These are phyloP conservation scores for Zancudomyces culisetae DNA, from an alignment of 371 early-diverging fungal genomes.

Conservation along the genomic window DNA sequence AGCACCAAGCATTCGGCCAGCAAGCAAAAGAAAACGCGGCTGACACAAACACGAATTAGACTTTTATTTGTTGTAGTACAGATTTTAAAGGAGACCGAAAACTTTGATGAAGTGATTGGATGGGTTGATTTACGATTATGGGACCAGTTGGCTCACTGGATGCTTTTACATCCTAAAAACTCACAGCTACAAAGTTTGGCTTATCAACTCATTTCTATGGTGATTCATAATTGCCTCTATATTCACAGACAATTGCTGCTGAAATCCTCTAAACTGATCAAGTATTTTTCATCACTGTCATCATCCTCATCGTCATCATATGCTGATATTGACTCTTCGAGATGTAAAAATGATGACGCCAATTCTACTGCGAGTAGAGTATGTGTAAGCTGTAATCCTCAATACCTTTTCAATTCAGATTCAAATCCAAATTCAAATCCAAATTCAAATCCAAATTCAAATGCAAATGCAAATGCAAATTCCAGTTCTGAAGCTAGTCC, in stretches of 20 bases:
- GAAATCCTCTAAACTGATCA: not conserved
- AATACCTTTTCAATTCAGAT: slow-evolving; percentile 17
- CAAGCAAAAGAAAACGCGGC: slow-evolving; percentile 10
- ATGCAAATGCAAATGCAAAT: not conserved
- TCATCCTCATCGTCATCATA: not conserved
- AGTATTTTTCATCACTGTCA: too few species aligned
- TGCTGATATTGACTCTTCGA: not conserved
- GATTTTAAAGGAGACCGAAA: slow-evolving; percentile 15
- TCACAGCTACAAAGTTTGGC: slow-evolving; percentile 14
- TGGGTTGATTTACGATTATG: slow-evolving; percentile 22
- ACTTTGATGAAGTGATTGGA: slow-evolving; percentile 16
- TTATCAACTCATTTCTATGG: slow-evolving; percentile 15
- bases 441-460: too few species aligned
- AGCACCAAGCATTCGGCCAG: not conserved
- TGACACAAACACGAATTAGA: slow-evolving; percentile 10
- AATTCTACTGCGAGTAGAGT: too few species aligned
- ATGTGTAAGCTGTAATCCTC: not conserved
- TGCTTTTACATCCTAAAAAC: slow-evolving; percentile 21
- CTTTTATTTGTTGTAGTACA: slow-evolving; percentile 13
- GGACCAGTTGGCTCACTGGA: slow-evolving; percentile 18
- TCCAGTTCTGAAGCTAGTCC: too few species aligned
- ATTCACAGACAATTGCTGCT: not conserved
- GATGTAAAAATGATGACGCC: too few species aligned
- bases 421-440: slow-evolving; percentile 12
- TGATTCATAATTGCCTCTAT: not conserved